A percentile compares a stretch with the other conserved stretches of the same genome.
phyloP scores from a whole-genome alignment of 2,329 filamentous ascomycete genomes.

The Botrytis fabae region DNA sequence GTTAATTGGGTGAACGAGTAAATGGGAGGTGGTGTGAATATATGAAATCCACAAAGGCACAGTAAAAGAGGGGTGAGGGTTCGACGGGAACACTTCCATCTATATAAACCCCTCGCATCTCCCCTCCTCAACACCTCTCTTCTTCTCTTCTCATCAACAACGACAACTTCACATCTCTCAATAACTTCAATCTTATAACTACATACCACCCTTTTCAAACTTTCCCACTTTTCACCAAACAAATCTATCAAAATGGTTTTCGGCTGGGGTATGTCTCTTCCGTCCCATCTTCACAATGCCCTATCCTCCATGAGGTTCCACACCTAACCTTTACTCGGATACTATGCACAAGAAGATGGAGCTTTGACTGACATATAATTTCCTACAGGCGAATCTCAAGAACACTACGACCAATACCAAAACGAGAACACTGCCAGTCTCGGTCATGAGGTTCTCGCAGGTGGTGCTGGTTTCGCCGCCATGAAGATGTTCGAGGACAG shows the following conservation, averaged over 20 bases:
- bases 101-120: constrained; percentile 25
- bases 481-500: constrained; percentile 79
- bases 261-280: constrained; percentile 33
- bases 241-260: constrained; percentile 36
- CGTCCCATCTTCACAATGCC: not conserved
- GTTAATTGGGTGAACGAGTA: not conserved
- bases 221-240: constrained; percentile 16
- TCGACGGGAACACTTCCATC: not conserved
- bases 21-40: not conserved
- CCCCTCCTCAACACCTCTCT: not conserved
- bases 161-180: not conserved
- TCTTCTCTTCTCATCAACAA: constrained; percentile 1
- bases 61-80: not conserved
- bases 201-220: not conserved
- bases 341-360: not conserved
- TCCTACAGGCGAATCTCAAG: constrained; percentile 45
- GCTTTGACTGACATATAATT: constrained; percentile 14
- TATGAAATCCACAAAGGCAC: not conserved
- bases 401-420: constrained; percentile 49
- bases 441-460: constrained; percentile 72
- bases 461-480: constrained; percentile 74
- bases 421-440: constrained; percentile 57
- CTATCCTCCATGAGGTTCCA: not conserved
- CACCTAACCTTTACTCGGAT: not conserved
- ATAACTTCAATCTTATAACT: constrained; percentile 10